phyloP scores from a whole-genome alignment of 1,284 basidiomycete genomes.

The Cryptococcus maquisensis region DNA sequence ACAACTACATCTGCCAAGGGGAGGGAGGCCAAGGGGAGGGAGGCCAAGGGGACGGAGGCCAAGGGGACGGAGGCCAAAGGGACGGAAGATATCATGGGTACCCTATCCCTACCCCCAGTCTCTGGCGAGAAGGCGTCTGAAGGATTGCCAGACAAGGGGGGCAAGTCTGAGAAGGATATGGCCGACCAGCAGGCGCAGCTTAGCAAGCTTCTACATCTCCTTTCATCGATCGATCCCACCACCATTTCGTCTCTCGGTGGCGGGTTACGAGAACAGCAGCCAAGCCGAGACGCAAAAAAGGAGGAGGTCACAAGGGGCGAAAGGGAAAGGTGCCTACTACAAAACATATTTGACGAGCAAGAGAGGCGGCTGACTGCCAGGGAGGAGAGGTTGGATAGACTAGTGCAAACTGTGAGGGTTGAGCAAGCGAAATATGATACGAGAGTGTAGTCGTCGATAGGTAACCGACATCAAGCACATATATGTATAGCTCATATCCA shows the following conservation, averaged over 20 bases:
- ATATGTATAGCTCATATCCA: no score
- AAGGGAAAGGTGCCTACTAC: conserved; percentile 1
- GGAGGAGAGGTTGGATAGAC: conserved; percentile 1
- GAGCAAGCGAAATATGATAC: conserved; percentile 3
- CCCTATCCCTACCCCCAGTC: not conserved
- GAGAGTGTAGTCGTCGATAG: not conserved
- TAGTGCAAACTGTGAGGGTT: conserved; percentile 6
- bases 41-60: not conserved
- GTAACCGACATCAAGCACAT: not conserved
- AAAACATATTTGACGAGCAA: conserved; percentile 7
- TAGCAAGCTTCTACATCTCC: not conserved
- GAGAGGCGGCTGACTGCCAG: conserved; percentile 5
- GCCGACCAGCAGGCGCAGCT: not conserved
- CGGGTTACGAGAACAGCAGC: not conserved
- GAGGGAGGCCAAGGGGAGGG: not conserved
- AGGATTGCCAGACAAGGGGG: not conserved
- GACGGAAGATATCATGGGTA: no score
- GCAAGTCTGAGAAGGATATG: not conserved
- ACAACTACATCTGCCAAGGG: no score
- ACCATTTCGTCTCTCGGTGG: not conserved
- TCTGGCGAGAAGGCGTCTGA: not conserved
- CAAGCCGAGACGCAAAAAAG: not conserved
- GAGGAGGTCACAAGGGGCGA: not conserved
- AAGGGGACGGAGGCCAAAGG: not conserved
- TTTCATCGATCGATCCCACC: not conserved